These are phyloP conservation scores for Aspergillus tubingensis DNA, from an alignment of 2,329 filamentous ascomycete species.

Conservation along the genomic window DNA sequence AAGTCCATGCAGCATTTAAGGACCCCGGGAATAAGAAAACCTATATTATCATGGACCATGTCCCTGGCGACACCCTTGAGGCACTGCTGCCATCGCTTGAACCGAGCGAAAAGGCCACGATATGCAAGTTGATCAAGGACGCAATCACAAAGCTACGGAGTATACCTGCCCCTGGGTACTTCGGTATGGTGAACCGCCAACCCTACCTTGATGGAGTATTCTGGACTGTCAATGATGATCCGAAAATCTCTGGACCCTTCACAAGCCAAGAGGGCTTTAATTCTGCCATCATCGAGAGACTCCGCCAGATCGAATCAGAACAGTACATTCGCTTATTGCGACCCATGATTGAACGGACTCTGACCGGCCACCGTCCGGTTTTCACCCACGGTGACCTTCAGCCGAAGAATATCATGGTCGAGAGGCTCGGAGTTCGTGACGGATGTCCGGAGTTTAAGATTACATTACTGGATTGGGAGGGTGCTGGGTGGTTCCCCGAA, in stretches of 20 bases:
- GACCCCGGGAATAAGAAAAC: conserved; percentile 22
- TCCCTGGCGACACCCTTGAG: conserved; percentile 10
- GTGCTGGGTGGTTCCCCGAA: conserved; percentile 20
- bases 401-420: conserved; percentile 21
- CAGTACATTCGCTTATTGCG: conserved; percentile 18
- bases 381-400: conserved; percentile 23
- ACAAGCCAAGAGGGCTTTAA: conserved; percentile 9
- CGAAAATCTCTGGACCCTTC: conserved; percentile 19
- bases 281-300: conserved; percentile 13
- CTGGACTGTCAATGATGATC: conserved; percentile 14
- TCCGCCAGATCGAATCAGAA: conserved; percentile 10
- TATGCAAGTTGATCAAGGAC: conserved; percentile 12
- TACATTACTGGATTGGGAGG: conserved; percentile 18
- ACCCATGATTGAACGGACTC: conserved; percentile 20
- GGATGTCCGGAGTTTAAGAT: conserved; percentile 6
- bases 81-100: not conserved
- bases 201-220: conserved; percentile 22
- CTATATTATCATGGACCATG: conserved; percentile 22
- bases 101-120: conserved; percentile 13
- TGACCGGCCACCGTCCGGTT: conserved; percentile 18
- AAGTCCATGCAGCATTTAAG: conserved; percentile 16
- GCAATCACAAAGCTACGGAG: conserved; percentile 15
- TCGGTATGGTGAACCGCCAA: conserved; percentile 17
- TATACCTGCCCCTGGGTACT: conserved; percentile 17
- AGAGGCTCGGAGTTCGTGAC: conserved; percentile 5